phyloP scores from a whole-genome alignment of 164 flowering plant genomes.

The Kalanchoe fedtschenkoi region DNA sequence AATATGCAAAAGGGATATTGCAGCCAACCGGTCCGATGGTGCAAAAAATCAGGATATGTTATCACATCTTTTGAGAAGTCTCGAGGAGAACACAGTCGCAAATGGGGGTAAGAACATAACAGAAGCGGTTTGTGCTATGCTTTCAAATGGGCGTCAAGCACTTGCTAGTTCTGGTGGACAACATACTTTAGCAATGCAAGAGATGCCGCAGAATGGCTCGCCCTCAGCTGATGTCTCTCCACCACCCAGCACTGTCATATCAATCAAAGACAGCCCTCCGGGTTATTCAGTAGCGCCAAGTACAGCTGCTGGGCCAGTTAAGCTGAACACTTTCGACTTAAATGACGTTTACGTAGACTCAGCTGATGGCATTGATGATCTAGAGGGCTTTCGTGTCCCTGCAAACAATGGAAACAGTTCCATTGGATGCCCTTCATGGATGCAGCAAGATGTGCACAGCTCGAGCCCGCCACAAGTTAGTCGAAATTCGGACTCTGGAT shows the following conservation, averaged over 20 bases:
- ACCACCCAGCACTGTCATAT: constrained; percentile 7
- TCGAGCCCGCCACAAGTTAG: constrained; percentile 81
- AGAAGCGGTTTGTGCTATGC: constrained; percentile 16
- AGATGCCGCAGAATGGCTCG: constrained; percentile 13
- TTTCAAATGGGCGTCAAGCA: constrained; percentile 19
- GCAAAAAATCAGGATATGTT: constrained; percentile 48
- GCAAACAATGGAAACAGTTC: constrained; percentile 22
- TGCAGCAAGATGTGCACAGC: constrained; percentile 33
- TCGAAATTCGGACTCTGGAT: constrained; percentile 74
- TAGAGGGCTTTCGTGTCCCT: constrained; percentile 28
- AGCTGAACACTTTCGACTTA: constrained; percentile 54
- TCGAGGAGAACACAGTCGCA: constrained; percentile 26
- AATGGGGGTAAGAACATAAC: constrained; percentile 30
- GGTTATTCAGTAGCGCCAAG: constrained; percentile 12
- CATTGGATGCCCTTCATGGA: constrained; percentile 32
- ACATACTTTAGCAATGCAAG: constrained; percentile 10
- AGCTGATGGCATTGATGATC: constrained; percentile 38
- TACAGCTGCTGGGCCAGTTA: constrained; percentile 12
- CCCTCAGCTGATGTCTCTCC: constrained; percentile 14
- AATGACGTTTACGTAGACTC: constrained; percentile 59
- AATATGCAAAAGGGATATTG: constrained; percentile 13
- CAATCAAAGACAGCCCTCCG: constrained; percentile 12
- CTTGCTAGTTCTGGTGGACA: constrained; percentile 9
- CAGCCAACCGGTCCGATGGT: constrained; percentile 42
- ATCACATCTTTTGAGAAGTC: constrained; percentile 50